Evolutionary conservation across 1,139 yeast genomes (phyloP).

Genomic region (Blastobotrys arbuscula): DNA sequence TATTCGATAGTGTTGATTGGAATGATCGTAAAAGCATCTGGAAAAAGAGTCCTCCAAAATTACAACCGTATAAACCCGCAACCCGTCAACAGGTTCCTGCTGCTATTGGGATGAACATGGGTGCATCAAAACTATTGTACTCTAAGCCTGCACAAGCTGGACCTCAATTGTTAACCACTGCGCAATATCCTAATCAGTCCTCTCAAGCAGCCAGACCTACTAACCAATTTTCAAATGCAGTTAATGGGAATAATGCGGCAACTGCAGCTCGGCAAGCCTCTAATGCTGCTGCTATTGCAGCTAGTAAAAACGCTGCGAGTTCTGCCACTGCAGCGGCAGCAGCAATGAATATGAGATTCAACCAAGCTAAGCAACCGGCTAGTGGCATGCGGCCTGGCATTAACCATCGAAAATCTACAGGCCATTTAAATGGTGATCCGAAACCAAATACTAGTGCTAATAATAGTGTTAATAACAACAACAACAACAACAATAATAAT

Average conservation of each 20-base stretch:
- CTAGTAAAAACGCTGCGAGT: constrained; percentile 9
- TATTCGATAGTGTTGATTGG: constrained; percentile 68
- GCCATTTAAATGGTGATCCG: constrained; percentile 6
- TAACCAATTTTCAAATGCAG: constrained; percentile 12
- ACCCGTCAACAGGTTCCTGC: not conserved
- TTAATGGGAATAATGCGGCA: constrained; percentile 10
- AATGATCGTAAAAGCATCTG: constrained; percentile 58
- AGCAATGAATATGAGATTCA: constrained; percentile 15
- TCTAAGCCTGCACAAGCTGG: not conserved
- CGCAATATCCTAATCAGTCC: constrained; percentile 9
- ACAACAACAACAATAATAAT: constrained; percentile 16
- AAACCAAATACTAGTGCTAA: constrained; percentile 10
- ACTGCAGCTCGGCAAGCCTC: constrained; percentile 26
- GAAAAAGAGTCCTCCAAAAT: constrained; percentile 65
- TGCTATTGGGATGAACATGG: no score
- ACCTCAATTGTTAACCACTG: not conserved
- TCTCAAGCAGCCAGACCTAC: constrained; percentile 13
- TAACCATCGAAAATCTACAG: not conserved
- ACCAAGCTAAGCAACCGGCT: constrained; percentile 9
- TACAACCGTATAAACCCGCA: constrained; percentile 61
- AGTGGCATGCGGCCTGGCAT: constrained; percentile 8
- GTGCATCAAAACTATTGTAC: not conserved
- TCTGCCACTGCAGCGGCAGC: constrained; percentile 29
- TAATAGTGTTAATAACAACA: constrained; percentile 9
- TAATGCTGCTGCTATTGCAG: constrained; percentile 9